phyloP scores from a whole-genome alignment of 106 monocot species.

The Chionographis japonica region DNA sequence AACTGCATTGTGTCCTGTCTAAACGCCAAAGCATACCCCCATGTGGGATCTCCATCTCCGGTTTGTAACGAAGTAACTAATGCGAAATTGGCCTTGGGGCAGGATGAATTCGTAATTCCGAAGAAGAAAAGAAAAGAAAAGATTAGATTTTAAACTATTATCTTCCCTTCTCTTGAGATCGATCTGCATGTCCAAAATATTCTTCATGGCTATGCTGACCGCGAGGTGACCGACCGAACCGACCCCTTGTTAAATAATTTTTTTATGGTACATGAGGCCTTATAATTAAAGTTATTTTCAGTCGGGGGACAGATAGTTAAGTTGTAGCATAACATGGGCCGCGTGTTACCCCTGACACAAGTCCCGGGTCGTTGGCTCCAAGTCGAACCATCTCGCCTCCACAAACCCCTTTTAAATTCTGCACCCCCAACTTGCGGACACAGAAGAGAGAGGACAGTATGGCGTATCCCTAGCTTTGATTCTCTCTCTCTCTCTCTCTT shows the following conservation, averaged over 20 bases:
- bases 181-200: too few relatives aligned
- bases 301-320: neutral
- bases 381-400: neutral
- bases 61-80: too few relatives aligned
- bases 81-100: too few relatives aligned
- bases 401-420: neutral
- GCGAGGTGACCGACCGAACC: too few relatives aligned
- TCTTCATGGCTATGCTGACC: too few relatives aligned
- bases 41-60: too few relatives aligned
- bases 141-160: too few relatives aligned
- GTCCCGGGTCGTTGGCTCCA: neutral
- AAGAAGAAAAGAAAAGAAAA: too few relatives aligned
- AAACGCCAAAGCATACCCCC: too few relatives aligned
- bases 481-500: neutral
- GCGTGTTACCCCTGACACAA: constrained; percentile 1
- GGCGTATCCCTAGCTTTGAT: neutral
- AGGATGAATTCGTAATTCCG: too few relatives aligned
- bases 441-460: neutral
- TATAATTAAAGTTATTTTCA: neutral
- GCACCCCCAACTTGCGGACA: neutral
- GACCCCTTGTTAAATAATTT: neutral
- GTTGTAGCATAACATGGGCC: constrained; percentile 1
- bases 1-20: too few relatives aligned
- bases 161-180: too few relatives aligned
- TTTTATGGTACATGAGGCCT: neutral